phyloP scores from a whole-genome alignment of 169 alveolate genomes.

The Cryptosporidium ubiquitum region DNA sequence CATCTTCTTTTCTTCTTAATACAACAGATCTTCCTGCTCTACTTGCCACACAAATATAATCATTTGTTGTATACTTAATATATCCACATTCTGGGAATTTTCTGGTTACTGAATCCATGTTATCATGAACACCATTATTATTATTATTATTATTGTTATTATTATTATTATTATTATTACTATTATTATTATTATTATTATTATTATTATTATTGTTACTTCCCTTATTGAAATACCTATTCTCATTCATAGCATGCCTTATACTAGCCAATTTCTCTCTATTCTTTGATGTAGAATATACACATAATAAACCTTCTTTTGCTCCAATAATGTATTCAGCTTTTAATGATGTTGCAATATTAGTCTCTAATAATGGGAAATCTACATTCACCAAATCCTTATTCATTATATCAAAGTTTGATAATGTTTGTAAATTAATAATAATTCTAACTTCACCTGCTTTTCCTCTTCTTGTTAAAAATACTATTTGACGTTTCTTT shows the following conservation, averaged over 20 bases:
- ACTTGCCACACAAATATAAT: conserved; percentile 60
- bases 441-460: conserved; percentile 69
- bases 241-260: conserved; percentile 14
- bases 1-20: conserved; percentile 60
- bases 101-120: background rate
- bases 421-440: conserved; percentile 49
- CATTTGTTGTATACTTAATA: conserved; percentile 34
- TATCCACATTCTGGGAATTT: conserved; percentile 69
- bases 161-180: background rate
- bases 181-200: background rate
- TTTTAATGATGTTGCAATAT: conserved; percentile 63
- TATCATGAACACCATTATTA: background rate
- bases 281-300: conserved; percentile 48
- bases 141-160: background rate
- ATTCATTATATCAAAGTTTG: conserved; percentile 60
- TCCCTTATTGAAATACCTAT: conserved; percentile 22
- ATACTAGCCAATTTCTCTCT: conserved; percentile 5
- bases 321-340: conserved; percentile 71
- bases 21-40: conserved; percentile 73
- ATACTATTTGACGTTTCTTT: conserved; percentile 51
- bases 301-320: conserved; percentile 28
- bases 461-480: conserved; percentile 63
- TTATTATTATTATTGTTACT: background rate
- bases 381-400: conserved; percentile 56
- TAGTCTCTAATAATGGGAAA: conserved; percentile 43